Base-by-base conservation (phyloP, 1,284 basidiomycete species). In the Naganishia sp. region DNA sequence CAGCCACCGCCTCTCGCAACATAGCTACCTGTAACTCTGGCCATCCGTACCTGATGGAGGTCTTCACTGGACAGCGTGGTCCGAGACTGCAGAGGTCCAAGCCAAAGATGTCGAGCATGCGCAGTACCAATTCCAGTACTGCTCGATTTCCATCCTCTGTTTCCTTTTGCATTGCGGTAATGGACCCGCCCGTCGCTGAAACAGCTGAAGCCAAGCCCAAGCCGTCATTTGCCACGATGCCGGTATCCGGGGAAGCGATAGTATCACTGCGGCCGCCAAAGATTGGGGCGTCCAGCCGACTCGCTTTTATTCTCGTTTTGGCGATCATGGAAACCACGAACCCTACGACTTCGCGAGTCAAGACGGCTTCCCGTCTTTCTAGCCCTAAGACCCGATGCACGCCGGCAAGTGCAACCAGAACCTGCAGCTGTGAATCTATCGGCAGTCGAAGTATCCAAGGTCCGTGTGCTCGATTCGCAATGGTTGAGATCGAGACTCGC, bases 11-110 rank as follows among this genome's bases (percentile, higher is more conserved):
- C 75, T 98, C 94, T 55, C 93, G 86, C 44, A 98, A 84, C 39
- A 95, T 86, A 39, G 91, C 91, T 39, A 95, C 85, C 79, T 97
- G 94, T 55, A 98, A 82, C 74, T 94, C 90, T 0, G 91, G 88
- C 95, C 94, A 99, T 1, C 94, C 94, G 75, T 88, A 92, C 3
- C 67, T 64, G 1, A 84, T 63, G 43, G 23, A 23, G 15, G 39
- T 39, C 63, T 54, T 39, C 70, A 6, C 39, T 48, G 68, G 64
- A 44, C 63, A 55, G 23, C 64, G 31, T 9, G 57, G 33, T 7
- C 64, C 16, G 5, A 69, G 45, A 45, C 23, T 59, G 69, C 87
- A 86, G 42, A 94, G 79, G 73, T 92, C 83, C 68, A 95, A 83
- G 4, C 92, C 92, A 67, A 94, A 86, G 9, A 89, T 84, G 64